Percentiles rank a stretch among this genome's conserved stretches.
phyloP scores from a whole-genome alignment of 1,284 basidiomycete species.

The Pseudomicrostroma phylloplanum region DNA sequence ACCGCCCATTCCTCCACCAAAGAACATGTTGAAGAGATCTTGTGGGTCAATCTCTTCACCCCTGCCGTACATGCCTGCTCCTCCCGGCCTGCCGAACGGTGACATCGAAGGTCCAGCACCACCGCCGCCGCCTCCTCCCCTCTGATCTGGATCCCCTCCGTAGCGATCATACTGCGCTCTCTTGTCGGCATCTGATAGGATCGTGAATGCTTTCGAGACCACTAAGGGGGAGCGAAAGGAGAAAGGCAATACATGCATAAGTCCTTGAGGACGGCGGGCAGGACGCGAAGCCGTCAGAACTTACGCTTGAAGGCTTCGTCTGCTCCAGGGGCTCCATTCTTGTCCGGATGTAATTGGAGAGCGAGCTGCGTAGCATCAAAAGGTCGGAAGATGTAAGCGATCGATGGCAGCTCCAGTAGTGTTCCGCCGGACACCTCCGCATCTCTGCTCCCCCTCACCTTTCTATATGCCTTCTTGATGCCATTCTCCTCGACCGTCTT shows the following conservation, averaged over 20 bases:
- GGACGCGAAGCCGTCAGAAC: slow-evolving; percentile 44
- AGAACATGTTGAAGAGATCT: slow-evolving; percentile 98
- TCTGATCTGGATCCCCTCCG: slow-evolving; percentile 77
- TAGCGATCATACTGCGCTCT: slow-evolving; percentile 79
- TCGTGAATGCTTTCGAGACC: slow-evolving; percentile 96
- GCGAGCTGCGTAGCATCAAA: slow-evolving; percentile 62
- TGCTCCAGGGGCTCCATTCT: slow-evolving; percentile 93
- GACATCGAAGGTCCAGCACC: neutral
- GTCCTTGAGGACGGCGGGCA: neutral
- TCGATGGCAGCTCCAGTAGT: no score
- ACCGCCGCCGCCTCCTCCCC: slow-evolving; percentile 51
- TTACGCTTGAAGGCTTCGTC: slow-evolving; percentile 97
- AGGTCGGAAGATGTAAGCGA: neutral
- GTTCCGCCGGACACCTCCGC: no score
- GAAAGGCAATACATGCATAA: slow-evolving; percentile 11
- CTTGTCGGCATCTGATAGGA: slow-evolving; percentile 86
- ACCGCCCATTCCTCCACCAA: slow-evolving; percentile 64
- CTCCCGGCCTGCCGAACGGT: slow-evolving; percentile 18
- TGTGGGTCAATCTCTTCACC: slow-evolving; percentile 82
- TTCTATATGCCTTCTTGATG: slow-evolving; percentile 92
- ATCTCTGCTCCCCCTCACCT: slow-evolving; percentile 66
- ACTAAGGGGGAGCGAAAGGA: slow-evolving; percentile 56
- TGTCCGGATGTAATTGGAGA: slow-evolving; percentile 88
- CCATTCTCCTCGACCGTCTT: slow-evolving; percentile 70
- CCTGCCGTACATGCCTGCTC: slow-evolving; percentile 13